phyloP scores from a whole-genome alignment of 805 yeast genomes.

The Sugiyamaella mastotermitis region DNA sequence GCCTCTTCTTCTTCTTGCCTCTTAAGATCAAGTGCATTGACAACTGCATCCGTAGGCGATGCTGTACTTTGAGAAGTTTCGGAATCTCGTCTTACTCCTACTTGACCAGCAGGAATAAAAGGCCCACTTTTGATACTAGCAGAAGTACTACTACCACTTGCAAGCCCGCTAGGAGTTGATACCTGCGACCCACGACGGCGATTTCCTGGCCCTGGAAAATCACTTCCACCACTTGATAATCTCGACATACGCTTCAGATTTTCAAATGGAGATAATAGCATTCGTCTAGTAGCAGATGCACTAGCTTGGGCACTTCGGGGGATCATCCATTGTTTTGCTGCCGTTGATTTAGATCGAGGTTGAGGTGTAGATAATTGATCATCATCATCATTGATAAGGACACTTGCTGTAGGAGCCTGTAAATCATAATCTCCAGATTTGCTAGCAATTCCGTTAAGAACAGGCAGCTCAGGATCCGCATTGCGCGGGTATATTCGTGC shows the following conservation, averaged over 20 bases:
- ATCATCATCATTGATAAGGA: not conserved
- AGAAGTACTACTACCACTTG: not conserved
- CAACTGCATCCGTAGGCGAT: too few relatives aligned
- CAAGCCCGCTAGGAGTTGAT: too few relatives aligned
- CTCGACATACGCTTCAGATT: slow-evolving; percentile 10
- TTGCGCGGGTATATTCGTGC: slow-evolving; percentile 14
- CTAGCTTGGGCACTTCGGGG: slow-evolving; percentile 6
- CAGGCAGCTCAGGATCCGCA: not conserved
- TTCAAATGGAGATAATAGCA: slow-evolving; percentile 12
- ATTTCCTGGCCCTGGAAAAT: slow-evolving; percentile 4
- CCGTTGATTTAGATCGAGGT: slow-evolving; percentile 17
- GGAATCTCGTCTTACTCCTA: too few relatives aligned
- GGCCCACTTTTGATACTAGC: not conserved
- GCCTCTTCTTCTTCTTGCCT: slow-evolving; percentile 4
- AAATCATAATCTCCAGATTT: too few relatives aligned
- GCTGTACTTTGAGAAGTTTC: too few relatives aligned
- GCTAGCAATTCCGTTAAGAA: too few relatives aligned
- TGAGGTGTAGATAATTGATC: not conserved
- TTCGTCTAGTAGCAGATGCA: slow-evolving; percentile 17
- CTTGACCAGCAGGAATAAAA: not conserved
- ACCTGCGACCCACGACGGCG: too few relatives aligned
- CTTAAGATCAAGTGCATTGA: too few relatives aligned
- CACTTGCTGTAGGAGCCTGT: too few relatives aligned
- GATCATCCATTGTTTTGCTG: slow-evolving; percentile 11
- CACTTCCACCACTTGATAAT: slow-evolving; percentile 4